Evolutionary conservation across 2,329 filamentous ascomycete species (phyloP), one percentile per base, ranked within the genome.

Genomic region (Hirsutella rhossiliensis): DNA sequence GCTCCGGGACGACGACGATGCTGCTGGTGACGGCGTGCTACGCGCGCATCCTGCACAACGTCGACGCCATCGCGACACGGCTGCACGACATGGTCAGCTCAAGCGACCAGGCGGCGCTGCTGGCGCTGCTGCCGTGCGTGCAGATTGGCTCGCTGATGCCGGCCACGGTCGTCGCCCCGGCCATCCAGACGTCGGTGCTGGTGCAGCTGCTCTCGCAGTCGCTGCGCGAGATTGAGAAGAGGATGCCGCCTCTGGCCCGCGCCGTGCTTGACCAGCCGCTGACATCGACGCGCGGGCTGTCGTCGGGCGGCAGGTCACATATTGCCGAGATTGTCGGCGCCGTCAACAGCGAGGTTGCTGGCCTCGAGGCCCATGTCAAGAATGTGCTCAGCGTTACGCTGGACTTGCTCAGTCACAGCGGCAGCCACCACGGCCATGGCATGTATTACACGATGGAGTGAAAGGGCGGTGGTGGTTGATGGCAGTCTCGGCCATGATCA

Each of bases 191-290:
- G 3, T 45, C 44, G 9, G 28, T 45, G 8, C 40, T 45, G n/a
- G 29, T 42, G 3, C 44, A 42, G 36, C 40, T 45, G 8, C 44
- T 45, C 11, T 45, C 36, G 4, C 44, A 45, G 29, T 42, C 41
- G 18, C 40, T 42, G 11, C 41, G 44, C n/a, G 40, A 45, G 37
- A 45, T 45, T 12, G 40, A 45, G 36, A 45, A 42, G 44, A 42
- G 37, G 28, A 4, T 45, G 19, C 40, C 40, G 11, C 23, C 29
- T 11, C 34, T 45, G 28, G 23, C 40, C n/a, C 23, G 36, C 17
- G 18, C 30, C 15, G 30, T 42, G 6, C 19, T 45, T 3, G 37
- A 29, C 4, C 41, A 18, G 5, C 40, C 40, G 19, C 23, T 23
- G 23, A 7, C 23, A 7, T 7, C 23, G 23, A 7, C 23, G 13